Conservation (phyloP, 2,329 filamentous ascomycete species). For the Colletotrichum filicis region DNA sequence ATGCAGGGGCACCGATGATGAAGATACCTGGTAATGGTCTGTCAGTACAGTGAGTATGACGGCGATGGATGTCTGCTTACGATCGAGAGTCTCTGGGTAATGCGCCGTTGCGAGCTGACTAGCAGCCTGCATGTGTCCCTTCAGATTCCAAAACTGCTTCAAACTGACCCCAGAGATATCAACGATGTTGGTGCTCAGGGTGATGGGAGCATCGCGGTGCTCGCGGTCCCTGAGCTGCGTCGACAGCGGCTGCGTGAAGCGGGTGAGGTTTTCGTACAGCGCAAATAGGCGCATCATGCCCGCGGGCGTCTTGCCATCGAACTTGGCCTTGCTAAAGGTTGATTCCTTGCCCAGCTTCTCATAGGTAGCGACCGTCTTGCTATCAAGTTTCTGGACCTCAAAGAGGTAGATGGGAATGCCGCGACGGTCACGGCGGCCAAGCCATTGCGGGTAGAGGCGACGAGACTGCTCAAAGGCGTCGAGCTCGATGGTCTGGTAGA, state of each 20-base stretch:
- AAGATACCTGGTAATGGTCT: slow-evolving; percentile 52
- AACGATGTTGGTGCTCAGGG: slow-evolving; percentile 93
- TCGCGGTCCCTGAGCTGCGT: slow-evolving; percentile 79
- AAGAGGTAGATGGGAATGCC: slow-evolving; percentile 94
- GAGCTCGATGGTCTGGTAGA: slow-evolving; percentile 89
- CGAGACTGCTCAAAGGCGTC: slow-evolving; percentile 85
- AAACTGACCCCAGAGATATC: slow-evolving; percentile 89
- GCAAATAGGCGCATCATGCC: slow-evolving; percentile 90
- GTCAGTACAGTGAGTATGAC: background rate
- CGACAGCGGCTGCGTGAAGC: slow-evolving; percentile 88
- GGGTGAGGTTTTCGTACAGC: slow-evolving; percentile 90
- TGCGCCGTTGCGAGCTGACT: slow-evolving; percentile 89
- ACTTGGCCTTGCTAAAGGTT: slow-evolving; percentile 69
- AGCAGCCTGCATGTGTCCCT: slow-evolving; percentile 92
- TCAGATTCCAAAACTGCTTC: slow-evolving; percentile 96
- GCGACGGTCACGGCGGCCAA: slow-evolving; percentile 86
- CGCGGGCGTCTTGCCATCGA: slow-evolving; percentile 74
- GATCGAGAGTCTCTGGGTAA: slow-evolving; percentile 93
- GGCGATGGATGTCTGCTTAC: slow-evolving; percentile 66
- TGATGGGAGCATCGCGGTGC: slow-evolving; percentile 84
- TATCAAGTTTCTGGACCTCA: slow-evolving; percentile 85
- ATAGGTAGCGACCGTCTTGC: slow-evolving; percentile 83
- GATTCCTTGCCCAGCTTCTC: slow-evolving; percentile 71
- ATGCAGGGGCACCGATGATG: slow-evolving; percentile 88
- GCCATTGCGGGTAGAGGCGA: slow-evolving; percentile 94